Evolutionary conservation across 495 filamentous ascomycete species (phyloP).

Genomic region (Penicillium silybi): DNA sequence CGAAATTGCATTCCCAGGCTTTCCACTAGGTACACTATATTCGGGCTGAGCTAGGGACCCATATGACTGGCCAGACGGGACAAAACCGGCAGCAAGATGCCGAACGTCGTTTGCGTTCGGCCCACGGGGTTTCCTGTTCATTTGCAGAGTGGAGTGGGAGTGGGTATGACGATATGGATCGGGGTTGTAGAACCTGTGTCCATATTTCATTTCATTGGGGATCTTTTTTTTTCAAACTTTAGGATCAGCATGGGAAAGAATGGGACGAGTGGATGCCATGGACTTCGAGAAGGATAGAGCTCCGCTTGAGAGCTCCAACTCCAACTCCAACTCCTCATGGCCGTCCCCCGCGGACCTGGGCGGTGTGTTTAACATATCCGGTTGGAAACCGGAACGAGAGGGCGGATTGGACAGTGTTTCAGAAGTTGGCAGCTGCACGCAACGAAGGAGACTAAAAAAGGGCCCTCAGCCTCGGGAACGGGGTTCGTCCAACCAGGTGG

Average conservation of each 20-base stretch:
- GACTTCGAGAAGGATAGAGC: constrained; percentile 12
- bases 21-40: neutral
- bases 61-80: constrained; percentile 5
- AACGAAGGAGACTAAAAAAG: neutral
- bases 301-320: neutral
- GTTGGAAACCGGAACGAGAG: neutral
- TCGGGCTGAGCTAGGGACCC: neutral
- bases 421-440: constrained; percentile 4
- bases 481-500: constrained; percentile 23
- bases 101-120: constrained; percentile 10
- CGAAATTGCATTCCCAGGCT: neutral
- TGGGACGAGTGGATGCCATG: constrained; percentile 16
- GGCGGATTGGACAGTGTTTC: constrained; percentile 13
- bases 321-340: neutral
- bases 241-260: constrained; percentile 2
- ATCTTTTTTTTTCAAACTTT: neutral
- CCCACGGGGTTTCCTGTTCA: constrained; percentile 14
- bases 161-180: constrained; percentile 17
- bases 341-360: neutral
- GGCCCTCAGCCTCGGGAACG: constrained; percentile 4
- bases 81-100: constrained; percentile 11
- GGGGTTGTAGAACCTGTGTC: neutral
- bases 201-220: neutral
- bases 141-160: constrained; percentile 15
- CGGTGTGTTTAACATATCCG: constrained; percentile 4